Evolutionary conservation across 2,329 filamentous ascomycete species (phyloP), one percentile per base, ranked within the genome.

Genomic region (Penicillium griseofulvum): DNA sequence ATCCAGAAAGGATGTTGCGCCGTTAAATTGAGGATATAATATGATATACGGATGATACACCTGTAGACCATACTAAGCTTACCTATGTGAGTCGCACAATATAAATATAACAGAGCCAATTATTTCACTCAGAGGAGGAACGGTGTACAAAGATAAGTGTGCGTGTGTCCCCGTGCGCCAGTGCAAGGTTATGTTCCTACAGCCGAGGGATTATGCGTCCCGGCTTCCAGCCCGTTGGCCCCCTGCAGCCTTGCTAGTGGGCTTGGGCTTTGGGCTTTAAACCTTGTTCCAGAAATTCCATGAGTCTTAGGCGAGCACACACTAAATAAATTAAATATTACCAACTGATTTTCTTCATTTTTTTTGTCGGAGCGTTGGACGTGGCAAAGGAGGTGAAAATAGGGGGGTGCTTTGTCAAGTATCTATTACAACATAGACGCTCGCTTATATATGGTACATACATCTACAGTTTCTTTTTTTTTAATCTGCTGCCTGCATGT

Each of bases 111-210:
- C 11, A 10, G 14, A 26, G 16, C 28, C 28, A 50, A 26, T 44
- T 10, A 16, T 26, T 43, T 19, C 10, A 7, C 37, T 41, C 37
- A 6, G 17, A n/a, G n/a, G 48, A n/a, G 36, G 19, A 8, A 55
- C 47, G 47, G 45, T 57, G 46, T 48, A 43, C 33, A 39, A 54
- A 54, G 24, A 34, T 28, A 22, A 22, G 6, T 24, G 31, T 36
- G 31, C 36, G 46, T 4, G 26, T 34, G 43, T 45, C 48, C 49
- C 56, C 50, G 56, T 58, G 56, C 45, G 46, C 45, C 26, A 42
- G 26, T 39, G 50, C 56, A 57, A 59, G 57, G 55, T 55, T 57
- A 59, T 52, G 57, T 55, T 50, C 54, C 56, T 58, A 52, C 45
- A 55, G 47, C 57, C 47, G 39, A 57, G 43, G 31, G 29, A 53